These are phyloP conservation scores for Naematelia aurantialba DNA, from an alignment of 768 basidiomycete genomes.

Conservation along the genomic window DNA sequence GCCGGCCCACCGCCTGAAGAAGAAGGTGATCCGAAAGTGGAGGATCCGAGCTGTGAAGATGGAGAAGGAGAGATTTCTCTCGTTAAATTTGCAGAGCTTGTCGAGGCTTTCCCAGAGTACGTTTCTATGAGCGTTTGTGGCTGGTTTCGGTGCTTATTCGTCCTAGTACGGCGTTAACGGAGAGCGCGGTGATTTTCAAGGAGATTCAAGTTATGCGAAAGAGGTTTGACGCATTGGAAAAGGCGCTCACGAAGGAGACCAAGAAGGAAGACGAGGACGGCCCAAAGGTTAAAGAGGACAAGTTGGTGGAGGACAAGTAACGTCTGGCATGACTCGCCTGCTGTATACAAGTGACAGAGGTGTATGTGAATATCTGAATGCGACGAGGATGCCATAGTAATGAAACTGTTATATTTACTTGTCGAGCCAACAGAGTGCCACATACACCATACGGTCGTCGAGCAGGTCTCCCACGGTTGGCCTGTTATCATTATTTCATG, in stretches of 20 bases:
- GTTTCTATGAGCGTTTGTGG: conserved; percentile 10
- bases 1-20: conserved; percentile 38
- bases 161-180: conserved; percentile 45
- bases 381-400: no score
- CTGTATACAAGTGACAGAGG: no score
- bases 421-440: no score
- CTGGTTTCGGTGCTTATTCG: neutral
- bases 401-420: no score
- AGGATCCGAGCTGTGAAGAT: conserved; percentile 72
- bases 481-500: neutral
- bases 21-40: conserved; percentile 51
- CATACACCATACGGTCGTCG: no score
- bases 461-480: neutral
- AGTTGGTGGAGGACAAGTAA: neutral
- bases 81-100: conserved; percentile 32
- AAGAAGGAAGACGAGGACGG: conserved; percentile 6
- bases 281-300: conserved; percentile 1
- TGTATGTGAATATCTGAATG: no score
- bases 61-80: conserved; percentile 64
- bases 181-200: conserved; percentile 35
- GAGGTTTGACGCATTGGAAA: conserved; percentile 41
- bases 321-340: neutral
- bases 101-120: conserved; percentile 46
- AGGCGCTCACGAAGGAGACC: conserved; percentile 16
- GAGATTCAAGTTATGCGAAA: conserved; percentile 35